Percentiles rank a stretch among this genome's conserved stretches.
Conservation (phyloP, 2,329 filamentous ascomycete species). For the Stachybotrys echinatus region DNA sequence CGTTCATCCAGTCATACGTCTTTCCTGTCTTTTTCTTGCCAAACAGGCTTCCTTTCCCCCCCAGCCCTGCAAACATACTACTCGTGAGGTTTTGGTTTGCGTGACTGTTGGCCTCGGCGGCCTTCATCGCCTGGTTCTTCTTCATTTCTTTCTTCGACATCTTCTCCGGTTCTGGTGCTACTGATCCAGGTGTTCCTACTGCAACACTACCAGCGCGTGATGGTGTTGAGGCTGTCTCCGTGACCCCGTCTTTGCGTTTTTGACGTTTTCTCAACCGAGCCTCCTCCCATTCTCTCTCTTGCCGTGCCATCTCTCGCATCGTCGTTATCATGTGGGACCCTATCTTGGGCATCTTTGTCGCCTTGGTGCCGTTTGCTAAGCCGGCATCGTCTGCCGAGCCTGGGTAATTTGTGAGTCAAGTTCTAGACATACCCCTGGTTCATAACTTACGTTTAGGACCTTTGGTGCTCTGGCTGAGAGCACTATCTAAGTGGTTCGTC, state of each 20-base stretch:
- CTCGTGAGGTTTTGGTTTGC: constrained; percentile 80
- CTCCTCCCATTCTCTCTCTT: constrained; percentile 70
- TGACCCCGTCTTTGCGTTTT: constrained; percentile 54
- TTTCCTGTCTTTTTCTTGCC: constrained; percentile 58
- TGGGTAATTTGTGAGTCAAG: constrained; percentile 21
- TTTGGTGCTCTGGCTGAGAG: constrained; percentile 48
- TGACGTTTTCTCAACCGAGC: constrained; percentile 62
- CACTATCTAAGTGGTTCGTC: constrained; percentile 34
- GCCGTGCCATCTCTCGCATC: constrained; percentile 57
- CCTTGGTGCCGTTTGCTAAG: constrained; percentile 32
- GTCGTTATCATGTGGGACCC: constrained; percentile 46
- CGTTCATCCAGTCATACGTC: constrained; percentile 72
- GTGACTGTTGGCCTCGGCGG: constrained; percentile 73
- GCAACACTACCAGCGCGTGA: constrained; percentile 53
- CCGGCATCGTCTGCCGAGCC: constrained; percentile 31
- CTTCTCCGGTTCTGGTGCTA: constrained; percentile 61
- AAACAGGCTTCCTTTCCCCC: constrained; percentile 51
- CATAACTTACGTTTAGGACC: constrained; percentile 53
- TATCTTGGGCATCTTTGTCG: constrained; percentile 42
- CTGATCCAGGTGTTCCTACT: constrained; percentile 55
- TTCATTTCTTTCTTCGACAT: constrained; percentile 82
- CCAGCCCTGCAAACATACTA: constrained; percentile 63
- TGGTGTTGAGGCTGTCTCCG: constrained; percentile 40
- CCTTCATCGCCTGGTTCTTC: constrained; percentile 70
- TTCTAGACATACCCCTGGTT: background rate